Evolutionary conservation across 225 moss, liverwort and hornwort species (phyloP).

Genomic region (Lunularia cruciata): DNA sequence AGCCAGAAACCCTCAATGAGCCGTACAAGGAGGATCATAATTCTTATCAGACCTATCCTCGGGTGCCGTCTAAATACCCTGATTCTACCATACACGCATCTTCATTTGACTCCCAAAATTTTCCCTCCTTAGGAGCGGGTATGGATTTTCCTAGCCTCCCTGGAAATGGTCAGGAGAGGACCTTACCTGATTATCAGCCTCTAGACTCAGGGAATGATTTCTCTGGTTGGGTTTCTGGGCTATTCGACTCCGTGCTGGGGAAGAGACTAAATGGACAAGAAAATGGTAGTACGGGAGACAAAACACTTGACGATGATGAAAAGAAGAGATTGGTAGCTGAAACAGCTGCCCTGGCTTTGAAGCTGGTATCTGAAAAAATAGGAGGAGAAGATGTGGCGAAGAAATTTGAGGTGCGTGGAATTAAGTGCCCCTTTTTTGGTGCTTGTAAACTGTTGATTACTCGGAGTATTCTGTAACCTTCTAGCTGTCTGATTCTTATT

Average conservation of each 20-base stretch:
- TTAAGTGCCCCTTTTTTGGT: background rate
- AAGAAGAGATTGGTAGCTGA: slow-evolving; percentile 46
- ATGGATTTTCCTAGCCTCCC: slow-evolving; percentile 26
- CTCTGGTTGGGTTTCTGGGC: slow-evolving; percentile 38
- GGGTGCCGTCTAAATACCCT: background rate
- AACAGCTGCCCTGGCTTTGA: slow-evolving; percentile 47
- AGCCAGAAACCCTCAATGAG: slow-evolving; percentile 18
- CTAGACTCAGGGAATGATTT: slow-evolving; percentile 24
- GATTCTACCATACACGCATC: background rate
- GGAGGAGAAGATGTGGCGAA: slow-evolving; percentile 57
- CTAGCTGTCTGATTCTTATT: background rate
- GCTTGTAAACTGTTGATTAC: background rate
- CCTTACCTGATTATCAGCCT: background rate
- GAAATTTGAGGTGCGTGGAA: slow-evolving; percentile 61
- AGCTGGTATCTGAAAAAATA: slow-evolving; percentile 48
- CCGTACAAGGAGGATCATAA: slow-evolving; percentile 11
- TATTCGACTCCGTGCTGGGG: slow-evolving; percentile 35
- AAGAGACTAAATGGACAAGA: slow-evolving; percentile 43
- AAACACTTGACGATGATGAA: slow-evolving; percentile 28
- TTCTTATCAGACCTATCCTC: background rate
- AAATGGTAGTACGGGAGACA: slow-evolving; percentile 13
- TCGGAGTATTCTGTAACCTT: too few species aligned
- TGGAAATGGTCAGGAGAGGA: slow-evolving; percentile 24
- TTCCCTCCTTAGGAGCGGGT: slow-evolving; percentile 25
- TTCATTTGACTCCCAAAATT: slow-evolving; percentile 18